Evolutionary conservation across 805 yeast species (phyloP).

Genomic region (Cyberlindnera lachancei): DNA sequence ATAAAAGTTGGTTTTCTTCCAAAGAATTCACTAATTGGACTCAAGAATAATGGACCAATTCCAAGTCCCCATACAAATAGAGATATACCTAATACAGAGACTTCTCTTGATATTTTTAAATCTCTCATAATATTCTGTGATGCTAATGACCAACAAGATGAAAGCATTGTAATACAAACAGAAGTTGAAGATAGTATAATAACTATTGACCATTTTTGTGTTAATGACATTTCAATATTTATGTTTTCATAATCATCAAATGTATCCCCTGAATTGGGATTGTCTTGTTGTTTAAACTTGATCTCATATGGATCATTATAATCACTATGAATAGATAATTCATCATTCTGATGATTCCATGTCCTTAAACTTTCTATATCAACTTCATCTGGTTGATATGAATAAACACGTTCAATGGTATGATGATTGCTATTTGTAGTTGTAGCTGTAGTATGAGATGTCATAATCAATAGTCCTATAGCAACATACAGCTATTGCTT

Average conservation of each 20-base stretch:
- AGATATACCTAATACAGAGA: constrained; percentile 49
- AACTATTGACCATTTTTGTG: constrained; percentile 52
- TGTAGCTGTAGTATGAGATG: too few relatives aligned
- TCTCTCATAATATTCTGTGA: constrained; percentile 39
- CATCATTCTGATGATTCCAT: background rate
- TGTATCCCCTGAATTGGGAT: too few relatives aligned
- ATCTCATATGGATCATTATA: constrained; percentile 22
- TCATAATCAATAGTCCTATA: too few relatives aligned
- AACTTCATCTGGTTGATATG: constrained; percentile 15
- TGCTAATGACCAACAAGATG: constrained; percentile 63
- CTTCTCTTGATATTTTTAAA: constrained; percentile 48
- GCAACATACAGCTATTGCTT: too few relatives aligned
- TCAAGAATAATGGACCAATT: constrained; percentile 53
- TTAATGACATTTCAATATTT: constrained; percentile 28
- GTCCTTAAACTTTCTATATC: constrained; percentile 8
- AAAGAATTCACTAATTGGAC: constrained; percentile 61
- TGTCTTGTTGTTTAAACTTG: too few relatives aligned
- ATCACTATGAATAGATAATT: background rate
- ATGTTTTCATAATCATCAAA: constrained; percentile 27
- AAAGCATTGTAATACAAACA: constrained; percentile 57
- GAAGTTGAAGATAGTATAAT: constrained; percentile 46
- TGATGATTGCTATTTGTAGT: background rate
- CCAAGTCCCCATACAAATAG: constrained; percentile 69
- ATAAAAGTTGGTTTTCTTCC: constrained; percentile 57
- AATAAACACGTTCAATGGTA: constrained; percentile 3